phyloP scores from a whole-genome alignment of 345 rosid genomes.

The Linum usitatissimum region DNA sequence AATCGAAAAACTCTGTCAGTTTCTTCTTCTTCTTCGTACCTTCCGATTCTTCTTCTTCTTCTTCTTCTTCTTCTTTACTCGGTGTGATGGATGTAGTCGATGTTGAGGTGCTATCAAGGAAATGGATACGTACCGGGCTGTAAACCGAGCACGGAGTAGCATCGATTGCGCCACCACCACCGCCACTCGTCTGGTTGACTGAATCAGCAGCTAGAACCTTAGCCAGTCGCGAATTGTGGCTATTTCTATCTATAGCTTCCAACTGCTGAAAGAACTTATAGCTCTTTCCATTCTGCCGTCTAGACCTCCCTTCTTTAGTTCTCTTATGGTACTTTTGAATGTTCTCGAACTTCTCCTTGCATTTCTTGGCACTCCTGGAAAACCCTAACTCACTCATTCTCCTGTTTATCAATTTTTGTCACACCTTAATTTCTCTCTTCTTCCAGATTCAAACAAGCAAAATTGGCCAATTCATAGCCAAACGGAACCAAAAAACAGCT shows the following conservation, averaged over 20 bases:
- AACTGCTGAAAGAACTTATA: constrained; percentile 25
- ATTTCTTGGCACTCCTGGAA: constrained; percentile 25
- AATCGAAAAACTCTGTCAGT: constrained; percentile 14
- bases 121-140: constrained; percentile 8
- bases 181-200: not conserved
- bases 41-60: constrained; percentile 20
- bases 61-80: constrained; percentile 21
- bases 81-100: constrained; percentile 15
- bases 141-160: constrained; percentile 11
- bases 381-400: constrained; percentile 21
- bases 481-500: not conserved
- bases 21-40: constrained; percentile 16
- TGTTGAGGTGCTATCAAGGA: constrained; percentile 13
- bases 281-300: constrained; percentile 17
- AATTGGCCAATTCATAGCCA: too few relatives aligned
- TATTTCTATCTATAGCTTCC: constrained; percentile 17
- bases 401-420: constrained; percentile 10
- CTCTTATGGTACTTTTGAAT: constrained; percentile 26
- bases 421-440: not conserved
- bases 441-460: not conserved
- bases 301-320: constrained; percentile 22
- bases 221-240: constrained; percentile 1
- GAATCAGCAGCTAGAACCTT: constrained; percentile 11
- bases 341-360: constrained; percentile 29
- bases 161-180: not conserved